A percentile compares a stretch with the other conserved stretches of the same genome.
These are phyloP conservation scores for Fusarium armeniacum DNA, from an alignment of 2,329 filamentous ascomycete species.

Conservation along the genomic window DNA sequence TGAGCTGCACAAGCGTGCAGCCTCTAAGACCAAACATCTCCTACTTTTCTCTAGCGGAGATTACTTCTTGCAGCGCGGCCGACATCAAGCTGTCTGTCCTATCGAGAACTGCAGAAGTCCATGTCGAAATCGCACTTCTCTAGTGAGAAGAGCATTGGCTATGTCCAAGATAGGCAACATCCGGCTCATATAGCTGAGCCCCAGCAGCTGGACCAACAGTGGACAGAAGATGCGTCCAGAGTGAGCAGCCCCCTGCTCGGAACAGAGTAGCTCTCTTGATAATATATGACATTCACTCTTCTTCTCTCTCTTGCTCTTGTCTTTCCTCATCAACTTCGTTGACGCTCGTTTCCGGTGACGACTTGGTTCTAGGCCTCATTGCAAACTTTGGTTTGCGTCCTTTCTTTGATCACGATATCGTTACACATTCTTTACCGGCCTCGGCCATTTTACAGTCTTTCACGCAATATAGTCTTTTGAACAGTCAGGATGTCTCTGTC, in stretches of 20 bases:
- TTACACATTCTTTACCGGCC: slow-evolving; percentile 52
- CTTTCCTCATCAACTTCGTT: slow-evolving; percentile 42
- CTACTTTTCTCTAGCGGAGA: slow-evolving; percentile 35
- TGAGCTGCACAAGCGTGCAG: slow-evolving; percentile 22
- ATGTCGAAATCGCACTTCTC: slow-evolving; percentile 9
- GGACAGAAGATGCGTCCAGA: slow-evolving; percentile 22
- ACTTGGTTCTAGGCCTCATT: slow-evolving; percentile 52
- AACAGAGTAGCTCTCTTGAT: slow-evolving; percentile 9
- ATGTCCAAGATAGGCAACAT: slow-evolving; percentile 43
- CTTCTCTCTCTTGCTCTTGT: slow-evolving; percentile 22
- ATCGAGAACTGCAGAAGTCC: slow-evolving; percentile 12
- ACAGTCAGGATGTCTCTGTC: slow-evolving; percentile 43
- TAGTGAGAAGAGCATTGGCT: slow-evolving; percentile 17
- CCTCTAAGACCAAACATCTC: slow-evolving; percentile 10
- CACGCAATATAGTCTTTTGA: slow-evolving; percentile 33
- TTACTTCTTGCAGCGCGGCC: slow-evolving; percentile 27
- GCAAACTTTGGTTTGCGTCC: slow-evolving; percentile 58
- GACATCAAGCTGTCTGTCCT: slow-evolving; percentile 19
- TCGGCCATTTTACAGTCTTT: slow-evolving; percentile 56
- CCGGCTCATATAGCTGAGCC: slow-evolving; percentile 40
- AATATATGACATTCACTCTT: slow-evolving; percentile 21
- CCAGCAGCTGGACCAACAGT: slow-evolving; percentile 20
- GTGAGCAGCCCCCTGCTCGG: slow-evolving; percentile 11
- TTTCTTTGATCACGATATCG: slow-evolving; percentile 55
- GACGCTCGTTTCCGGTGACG: slow-evolving; percentile 49